Evolutionary conservation across 2,329 filamentous ascomycete species (phyloP), one percentile per base, ranked within the genome.

Genomic region (Talaromyces rugulosus): DNA sequence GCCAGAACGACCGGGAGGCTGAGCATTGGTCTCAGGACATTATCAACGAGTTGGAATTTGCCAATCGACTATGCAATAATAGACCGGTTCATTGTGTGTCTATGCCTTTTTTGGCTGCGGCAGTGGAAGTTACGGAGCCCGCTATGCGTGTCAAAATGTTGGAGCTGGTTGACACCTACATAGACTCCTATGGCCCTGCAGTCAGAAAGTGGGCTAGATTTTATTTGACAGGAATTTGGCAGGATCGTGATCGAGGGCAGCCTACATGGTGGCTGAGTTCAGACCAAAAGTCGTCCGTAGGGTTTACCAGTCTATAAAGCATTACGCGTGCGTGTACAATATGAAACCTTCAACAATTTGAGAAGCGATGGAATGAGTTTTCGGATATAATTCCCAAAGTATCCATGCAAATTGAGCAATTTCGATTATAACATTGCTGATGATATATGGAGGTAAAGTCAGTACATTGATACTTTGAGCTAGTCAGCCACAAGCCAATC

Each of bases 401-500:
- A 44, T 2, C 14, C 16, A 44, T 44, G 16, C 7, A 31, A 58
- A 51, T n/a, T 1, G 23, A 23, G 36, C 56, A 30, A 58, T 18
- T 27, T 6, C 34, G 2, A 58, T 33, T 23, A 58, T 27, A 11
- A 33, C 56, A n/a, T 58, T 33, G 3, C 3, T n/a, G 16, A 42
- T 31, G 16, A 58, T 30, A 31, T 58, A 28, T 23, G 23, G 23
- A 23, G 2, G 23, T 58, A 14, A 2, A 40, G 8, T 27, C 34
- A 36, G 34, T 11, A 18, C 4, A 7, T 8, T 16, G 16, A 18
- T 4, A 5, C n/a, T 40, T 77, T 75, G 18, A 68, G 70, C 63
- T 66, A 68, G 58, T 80, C 78, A 56, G 71, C 76, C 9, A 79
- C 31, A 6, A 70, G 72, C 2, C 76, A 23, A 23, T 23, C 23